Evolutionary conservation across 768 basidiomycete species (phyloP), one percentile per base, ranked within the genome.

Genomic region (Lactarius pseudohatsudake): DNA sequence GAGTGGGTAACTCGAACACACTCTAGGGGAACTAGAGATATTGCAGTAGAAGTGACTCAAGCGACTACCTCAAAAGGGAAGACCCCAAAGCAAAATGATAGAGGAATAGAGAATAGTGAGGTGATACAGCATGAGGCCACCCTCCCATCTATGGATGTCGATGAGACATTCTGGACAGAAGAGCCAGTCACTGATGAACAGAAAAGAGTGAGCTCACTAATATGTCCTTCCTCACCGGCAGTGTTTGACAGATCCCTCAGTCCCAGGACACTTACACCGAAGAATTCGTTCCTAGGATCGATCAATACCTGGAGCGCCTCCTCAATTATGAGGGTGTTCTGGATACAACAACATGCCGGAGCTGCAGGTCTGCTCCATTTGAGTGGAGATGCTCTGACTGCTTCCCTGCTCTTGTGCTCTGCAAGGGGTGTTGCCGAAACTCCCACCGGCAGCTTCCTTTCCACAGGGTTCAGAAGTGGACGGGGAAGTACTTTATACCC

Each of bases 391-490:
- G 58, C 40, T 22, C 57, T 4, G 22, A 58, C 38, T 58, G 38
- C 38, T 58, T 58, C 26, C 57, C 57, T 26, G 11, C 57, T 15
- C 22, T 40, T 26, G 57, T 41, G 11, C 57, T 58, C 57, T 62
- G 54, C 53, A 55, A 36, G 13, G 53, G 20, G 11, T 62, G 62
- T 50, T 41, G 38, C 53, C 11, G 20, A 55, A 30, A 28, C 2
- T 41, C 50, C 15, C 62, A 62, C 41, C 53, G 15, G 32, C 11
- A 13, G 38, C 62, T 38, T 20, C 62, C 62, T 16, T 55, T 62
- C 54, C 62, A 62, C 36, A 53, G 62, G 8, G 34, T 62, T 40
- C 18, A 62, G 41, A 54, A 38, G 20, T 62, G 62, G 62, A 41
- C 22, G 7, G 53, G 53, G 28, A 40, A 34, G 26, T 40, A 54